Evolutionary conservation across 768 basidiomycete species (phyloP), one percentile per base, ranked within the genome.

Genomic region (Kwoniella sp.): DNA sequence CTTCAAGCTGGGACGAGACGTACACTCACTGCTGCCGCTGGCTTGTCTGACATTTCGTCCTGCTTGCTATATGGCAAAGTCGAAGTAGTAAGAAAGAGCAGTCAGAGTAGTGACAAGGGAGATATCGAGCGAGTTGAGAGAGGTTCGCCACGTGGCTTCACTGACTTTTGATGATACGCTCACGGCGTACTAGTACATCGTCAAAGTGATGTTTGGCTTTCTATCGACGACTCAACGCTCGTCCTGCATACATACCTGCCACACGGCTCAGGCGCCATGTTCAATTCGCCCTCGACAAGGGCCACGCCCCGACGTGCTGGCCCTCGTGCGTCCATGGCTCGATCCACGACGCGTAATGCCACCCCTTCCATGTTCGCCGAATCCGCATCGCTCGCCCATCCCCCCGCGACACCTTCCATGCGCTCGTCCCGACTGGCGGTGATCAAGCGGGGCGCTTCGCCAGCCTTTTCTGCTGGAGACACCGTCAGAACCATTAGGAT

Each of bases 401-500:
- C 50, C 8, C 58, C 61, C 15, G 34, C 56, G 5, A 65, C 67
- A 6, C 61, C 67, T 6, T 56, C 63, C 11, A 38, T 46, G 19
- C 53, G 67, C 12, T 41, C 43, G 10, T 44, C 47, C 1, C 42
- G 63, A 1, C 34, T 60, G 9, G 40, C 39, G 9, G 31, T 49
- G 8, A 39, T 50, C n/a, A 26, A 45, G 15, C 6, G 52, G 33
- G 52, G 44, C 12, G 52, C 33, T 4, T 66, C 65, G 6, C 64
- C 63, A 3, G 56, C 64, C 10, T 63, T 59, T 17, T 61, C 67
- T 9, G 67, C 62, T 25, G 67, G 61, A 6, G 67, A 69, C 31
- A 63, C 64, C 15, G 44, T 45, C 1, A 36, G 61, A 34, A 66
- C 64, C 3, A 41, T 41, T 2, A 56, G 57, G n/a, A 17, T 29